phyloP scores from a whole-genome alignment of 768 basidiomycete species.

The Mycena capillaripes region DNA sequence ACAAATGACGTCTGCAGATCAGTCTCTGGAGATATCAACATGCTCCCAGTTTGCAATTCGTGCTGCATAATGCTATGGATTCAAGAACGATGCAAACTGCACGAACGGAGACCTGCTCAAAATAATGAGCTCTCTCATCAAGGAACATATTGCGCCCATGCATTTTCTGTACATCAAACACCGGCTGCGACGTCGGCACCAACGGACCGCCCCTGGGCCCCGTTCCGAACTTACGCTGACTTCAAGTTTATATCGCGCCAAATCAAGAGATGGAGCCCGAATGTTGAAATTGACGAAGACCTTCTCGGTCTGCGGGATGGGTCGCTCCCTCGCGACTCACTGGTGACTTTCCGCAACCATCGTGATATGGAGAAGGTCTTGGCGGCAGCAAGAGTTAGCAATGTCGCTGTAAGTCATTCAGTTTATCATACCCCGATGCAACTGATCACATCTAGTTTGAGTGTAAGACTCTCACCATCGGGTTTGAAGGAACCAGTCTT shows the following conservation, averaged over 20 bases:
- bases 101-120: constrained; percentile 23
- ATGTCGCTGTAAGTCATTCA: constrained; percentile 18
- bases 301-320: too few species aligned
- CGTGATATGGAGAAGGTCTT: constrained; percentile 27
- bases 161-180: constrained; percentile 16
- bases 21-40: constrained; percentile 11
- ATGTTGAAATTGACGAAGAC: too few species aligned
- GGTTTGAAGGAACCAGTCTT: constrained; percentile 18
- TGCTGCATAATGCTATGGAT: background rate
- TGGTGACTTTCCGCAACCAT: too few species aligned
- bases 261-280: too few species aligned
- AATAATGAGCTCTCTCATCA: background rate
- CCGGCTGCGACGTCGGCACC: too few species aligned
- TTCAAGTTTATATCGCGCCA: constrained; percentile 8
- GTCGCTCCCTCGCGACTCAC: too few species aligned
- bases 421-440: background rate
- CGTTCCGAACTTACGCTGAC: constrained; percentile 9
- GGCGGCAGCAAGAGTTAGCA: constrained; percentile 14
- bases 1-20: background rate
- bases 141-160: background rate
- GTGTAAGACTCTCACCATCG: constrained; percentile 8
- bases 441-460: constrained; percentile 27
- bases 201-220: too few species aligned
- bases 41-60: constrained; percentile 20
- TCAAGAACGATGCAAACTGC: constrained; percentile 9